Conservation (phyloP, 2,329 filamentous ascomycete species). For the Calycina herbarum region DNA sequence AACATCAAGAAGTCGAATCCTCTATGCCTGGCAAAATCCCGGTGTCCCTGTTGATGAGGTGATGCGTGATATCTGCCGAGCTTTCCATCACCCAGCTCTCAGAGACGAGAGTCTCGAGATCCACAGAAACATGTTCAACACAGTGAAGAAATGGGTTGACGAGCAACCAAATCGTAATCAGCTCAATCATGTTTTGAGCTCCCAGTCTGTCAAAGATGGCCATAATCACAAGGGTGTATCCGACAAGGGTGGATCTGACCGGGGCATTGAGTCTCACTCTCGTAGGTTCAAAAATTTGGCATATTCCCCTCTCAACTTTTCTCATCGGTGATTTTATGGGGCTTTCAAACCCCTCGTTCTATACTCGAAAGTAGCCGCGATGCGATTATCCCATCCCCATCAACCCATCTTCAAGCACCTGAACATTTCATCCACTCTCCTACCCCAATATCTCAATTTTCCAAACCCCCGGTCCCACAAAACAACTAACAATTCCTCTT, state of each 20-base stretch:
- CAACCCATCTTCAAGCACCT: no score
- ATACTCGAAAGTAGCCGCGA: no score
- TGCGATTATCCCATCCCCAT: no score
- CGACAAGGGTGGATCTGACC: slow-evolving; percentile 26
- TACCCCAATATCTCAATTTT: no score
- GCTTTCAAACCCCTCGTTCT: no score
- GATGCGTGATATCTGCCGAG: slow-evolving; percentile 73
- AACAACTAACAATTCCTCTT: not conserved
- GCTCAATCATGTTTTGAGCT: slow-evolving; percentile 74
- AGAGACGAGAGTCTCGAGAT: slow-evolving; percentile 75
- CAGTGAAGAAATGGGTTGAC: slow-evolving; percentile 79
- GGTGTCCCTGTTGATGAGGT: slow-evolving; percentile 82
- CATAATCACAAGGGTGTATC: slow-evolving; percentile 68
- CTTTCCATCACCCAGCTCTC: slow-evolving; percentile 88
- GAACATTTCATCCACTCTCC: no score
- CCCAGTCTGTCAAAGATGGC: slow-evolving; percentile 78
- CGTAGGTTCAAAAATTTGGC: slow-evolving; percentile 22
- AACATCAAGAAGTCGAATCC: slow-evolving; percentile 58
- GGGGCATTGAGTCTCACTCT: slow-evolving; percentile 32
- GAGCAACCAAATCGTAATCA: slow-evolving; percentile 65
- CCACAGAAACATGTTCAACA: slow-evolving; percentile 85
- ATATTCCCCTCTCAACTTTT: not conserved
- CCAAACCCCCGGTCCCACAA: no score
- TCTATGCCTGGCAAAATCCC: slow-evolving; percentile 92
- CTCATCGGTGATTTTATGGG: no score